Conservation (phyloP, 2,329 filamentous ascomycete genomes). For the Epichloe elymi region DNA sequence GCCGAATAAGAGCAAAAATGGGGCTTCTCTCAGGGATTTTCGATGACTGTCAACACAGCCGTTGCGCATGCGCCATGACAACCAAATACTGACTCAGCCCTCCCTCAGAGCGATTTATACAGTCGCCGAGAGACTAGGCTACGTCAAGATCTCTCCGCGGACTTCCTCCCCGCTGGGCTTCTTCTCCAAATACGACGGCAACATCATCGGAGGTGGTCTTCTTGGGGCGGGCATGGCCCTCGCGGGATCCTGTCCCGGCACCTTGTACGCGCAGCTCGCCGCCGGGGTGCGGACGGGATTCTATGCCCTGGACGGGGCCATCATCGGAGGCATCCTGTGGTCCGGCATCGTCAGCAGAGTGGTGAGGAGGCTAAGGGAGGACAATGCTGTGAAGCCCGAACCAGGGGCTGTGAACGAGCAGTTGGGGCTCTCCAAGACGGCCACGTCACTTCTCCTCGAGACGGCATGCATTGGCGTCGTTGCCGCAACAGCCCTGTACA, state of each 20-base stretch:
- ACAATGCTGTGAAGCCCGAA: slow-evolving; percentile 13
- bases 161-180: slow-evolving; percentile 38
- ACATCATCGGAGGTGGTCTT: slow-evolving; percentile 48
- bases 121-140: slow-evolving; percentile 28
- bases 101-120: slow-evolving; percentile 30
- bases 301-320: slow-evolving; percentile 39
- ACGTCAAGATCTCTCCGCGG: slow-evolving; percentile 32
- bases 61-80: too few relatives aligned
- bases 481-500: slow-evolving; percentile 21
- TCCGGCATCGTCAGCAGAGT: slow-evolving; percentile 28
- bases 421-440: slow-evolving; percentile 25
- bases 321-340: slow-evolving; percentile 42
- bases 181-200: slow-evolving; percentile 46
- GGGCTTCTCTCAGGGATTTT: too few relatives aligned
- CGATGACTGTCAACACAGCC: too few relatives aligned
- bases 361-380: slow-evolving; percentile 17
- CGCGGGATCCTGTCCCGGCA: slow-evolving; percentile 52
- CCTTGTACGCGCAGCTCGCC: slow-evolving; percentile 47
- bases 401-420: slow-evolving; percentile 24
- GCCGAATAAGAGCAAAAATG: too few relatives aligned
- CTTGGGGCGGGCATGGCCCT: slow-evolving; percentile 55
- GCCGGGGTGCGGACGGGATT: slow-evolving; percentile 37
- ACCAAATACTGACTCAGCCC: neutral
- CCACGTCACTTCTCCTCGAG: slow-evolving; percentile 30
- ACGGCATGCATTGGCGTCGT: slow-evolving; percentile 27